A percentile compares a stretch with the other conserved stretches of the same genome.
Evolutionary conservation across 2,329 filamentous ascomycete species (phyloP).

Genomic region (Cercospora brassicicola): DNA sequence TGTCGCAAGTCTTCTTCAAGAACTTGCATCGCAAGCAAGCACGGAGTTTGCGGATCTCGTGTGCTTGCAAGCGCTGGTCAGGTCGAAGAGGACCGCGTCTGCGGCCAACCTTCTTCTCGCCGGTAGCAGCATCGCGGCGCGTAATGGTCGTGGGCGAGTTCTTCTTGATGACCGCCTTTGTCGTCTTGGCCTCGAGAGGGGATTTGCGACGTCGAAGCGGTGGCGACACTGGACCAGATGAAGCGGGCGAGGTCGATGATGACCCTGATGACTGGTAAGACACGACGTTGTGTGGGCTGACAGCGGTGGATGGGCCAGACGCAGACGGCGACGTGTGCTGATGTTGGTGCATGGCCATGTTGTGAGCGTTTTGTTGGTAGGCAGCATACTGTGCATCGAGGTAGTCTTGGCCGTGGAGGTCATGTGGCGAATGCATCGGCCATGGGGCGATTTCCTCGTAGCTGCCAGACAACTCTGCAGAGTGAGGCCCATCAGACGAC

Average conservation of each 20-base stretch:
- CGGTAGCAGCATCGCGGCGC: conserved; percentile 68
- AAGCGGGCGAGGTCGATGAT: conserved; percentile 38
- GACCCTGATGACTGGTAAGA: conserved; percentile 35
- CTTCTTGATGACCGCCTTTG: conserved; percentile 82
- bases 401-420: conserved; percentile 63
- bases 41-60: conserved; percentile 91
- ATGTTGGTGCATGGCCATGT: conserved; percentile 25
- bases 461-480: conserved; percentile 66
- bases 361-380: conserved; percentile 44
- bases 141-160: conserved; percentile 52
- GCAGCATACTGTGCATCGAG: conserved; percentile 56
- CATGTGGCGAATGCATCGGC: conserved; percentile 78
- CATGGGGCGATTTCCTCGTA: conserved; percentile 76
- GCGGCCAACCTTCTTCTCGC: conserved; percentile 90
- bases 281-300: conserved; percentile 31
- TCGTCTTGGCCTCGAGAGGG: conserved; percentile 70
- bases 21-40: conserved; percentile 97
- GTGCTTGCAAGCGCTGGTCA: conserved; percentile 93
- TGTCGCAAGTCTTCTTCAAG: conserved; percentile 98
- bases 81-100: conserved; percentile 85
- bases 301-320: conserved; percentile 29
- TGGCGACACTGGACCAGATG: conserved; percentile 43
- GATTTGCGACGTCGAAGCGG: conserved; percentile 62
- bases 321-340: conserved; percentile 35
- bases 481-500: conserved; percentile 62